Evolutionary conservation across 1,284 basidiomycete genomes (phyloP), one percentile per base, ranked within the genome.

Genomic region (Athelia sp.): DNA sequence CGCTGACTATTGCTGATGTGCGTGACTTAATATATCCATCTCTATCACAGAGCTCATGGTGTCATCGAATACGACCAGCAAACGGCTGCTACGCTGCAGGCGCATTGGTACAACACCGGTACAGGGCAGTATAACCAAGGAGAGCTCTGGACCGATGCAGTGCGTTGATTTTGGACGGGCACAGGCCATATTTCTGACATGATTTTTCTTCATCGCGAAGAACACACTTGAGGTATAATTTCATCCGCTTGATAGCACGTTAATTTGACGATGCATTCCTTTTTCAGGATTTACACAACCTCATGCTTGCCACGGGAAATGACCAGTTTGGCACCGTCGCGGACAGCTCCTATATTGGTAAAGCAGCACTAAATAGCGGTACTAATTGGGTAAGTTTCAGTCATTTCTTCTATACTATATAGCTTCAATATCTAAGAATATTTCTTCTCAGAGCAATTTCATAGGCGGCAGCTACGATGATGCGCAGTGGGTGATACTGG

Each of bases 61-160:
- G n/a, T n/a, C n/a, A n/a, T n/a, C n/a, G n/a, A n/a, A n/a, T n/a
- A n/a, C n/a, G n/a, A n/a, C n/a, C n/a, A n/a, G 36, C 46, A 79
- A 76, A 51, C 52, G 19, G 72, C 78, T 22, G 75, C 72, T 15
- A 55, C 60, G 22, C 64, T 79, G 21, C 74, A 77, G 58, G 58
- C 55, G 17, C 62, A 69, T 43, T 78, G 73, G 54, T 79, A 68
- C 59, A 60, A 70, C 48, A 17, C 56, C 15, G 45, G 15, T 3
- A 63, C 51, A 29, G 74, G 75, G 1, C 59, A 66, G 48, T 77
- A 74, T 51, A 75, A 54, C 23, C 63, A 65, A 21, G 76, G 76
- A 18, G 68, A 70, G 14, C 64, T 76, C 15, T 79, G 76, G 77
- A 78, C 75, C 3, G 74, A 78, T 54, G 70, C 75, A 3, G 76